Evolutionary conservation across 352 stramenopile genomes (phyloP), one percentile per base, ranked within the genome.

Genomic region (Phytophthora colocasiae): DNA sequence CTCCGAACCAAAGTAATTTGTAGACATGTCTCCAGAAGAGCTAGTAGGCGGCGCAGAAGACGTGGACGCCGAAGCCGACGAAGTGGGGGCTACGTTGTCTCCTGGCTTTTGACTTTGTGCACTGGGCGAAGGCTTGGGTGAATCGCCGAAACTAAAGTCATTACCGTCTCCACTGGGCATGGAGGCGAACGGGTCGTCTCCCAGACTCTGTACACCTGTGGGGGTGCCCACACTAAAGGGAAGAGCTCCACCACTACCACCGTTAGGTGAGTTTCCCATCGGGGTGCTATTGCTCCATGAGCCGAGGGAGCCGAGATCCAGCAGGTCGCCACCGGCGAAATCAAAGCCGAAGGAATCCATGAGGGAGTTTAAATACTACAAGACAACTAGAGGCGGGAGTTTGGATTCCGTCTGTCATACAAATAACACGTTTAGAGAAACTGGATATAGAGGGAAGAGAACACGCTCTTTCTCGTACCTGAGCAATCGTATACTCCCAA

Each of bases 271-370:
- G 45, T 81, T 88, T 32, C 85, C 80, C 41, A 94, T 78, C 15
- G 86, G 79, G 11, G 86, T 88, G 57, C 63, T 84, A 50, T 81
- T 82, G 34, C 77, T 79, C 84, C 84, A 95, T 38, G 82, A 85
- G 49, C 83, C 83, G 10, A 91, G 71, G 12, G 84, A 91, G 53
- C 83, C 81, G 17, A 95, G 76, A 50, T 95, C 87, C 22, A 95
- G 76, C 39, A 93, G 73, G 53, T 95, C 84, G 48, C 82, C 75
- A 26, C 83, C 81, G 32, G 73, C 65, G 60, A 95, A 93, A 66
- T 95, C 87, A 63, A 95, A 95, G 46, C 87, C 84, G 63, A 95
- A 92, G 34, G 87, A 95, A 71, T 95, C 87, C 87, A 95, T 95
- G 8, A 49, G 19, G 50, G 8, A 5, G 27, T 48, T 71, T 71